Evolutionary conservation across 176 grass and related monocot genomes (phyloP).

Genomic region (Elymus sibiricus): DNA sequence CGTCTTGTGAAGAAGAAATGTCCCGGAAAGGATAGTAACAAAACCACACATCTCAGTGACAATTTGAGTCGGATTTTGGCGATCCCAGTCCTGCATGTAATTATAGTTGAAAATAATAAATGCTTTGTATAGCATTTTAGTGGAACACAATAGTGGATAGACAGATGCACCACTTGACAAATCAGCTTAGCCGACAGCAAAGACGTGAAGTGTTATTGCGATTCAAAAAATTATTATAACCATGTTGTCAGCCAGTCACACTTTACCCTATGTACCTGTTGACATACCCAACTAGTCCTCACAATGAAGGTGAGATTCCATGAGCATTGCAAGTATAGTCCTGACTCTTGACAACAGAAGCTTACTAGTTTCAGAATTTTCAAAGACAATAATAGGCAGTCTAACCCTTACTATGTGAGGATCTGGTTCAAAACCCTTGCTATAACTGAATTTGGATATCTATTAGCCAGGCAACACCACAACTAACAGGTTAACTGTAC

Average conservation of each 20-base stretch:
- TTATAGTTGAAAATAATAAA: constrained; percentile 3
- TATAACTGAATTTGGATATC: not conserved
- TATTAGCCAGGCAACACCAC: not conserved
- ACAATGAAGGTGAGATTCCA: not conserved
- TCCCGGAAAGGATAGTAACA: constrained; percentile 95
- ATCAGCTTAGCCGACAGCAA: not conserved
- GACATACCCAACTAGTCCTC: not conserved
- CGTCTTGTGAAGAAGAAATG: constrained; percentile 98
- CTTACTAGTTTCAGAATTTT: not conserved
- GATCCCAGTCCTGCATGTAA: constrained; percentile 87
- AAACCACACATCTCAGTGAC: constrained; percentile 99
- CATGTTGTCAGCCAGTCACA: not conserved
- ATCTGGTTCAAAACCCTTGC: not conserved
- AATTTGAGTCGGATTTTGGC: constrained; percentile 84
- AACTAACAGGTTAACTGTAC: not conserved
- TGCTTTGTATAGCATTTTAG: not conserved
- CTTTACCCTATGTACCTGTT: not conserved
- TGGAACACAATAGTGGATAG: not conserved
- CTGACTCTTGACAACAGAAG: not conserved
- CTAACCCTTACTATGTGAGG: not conserved
- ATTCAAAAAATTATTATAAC: not conserved
- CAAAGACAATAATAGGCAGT: not conserved
- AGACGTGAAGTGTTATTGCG: not conserved
- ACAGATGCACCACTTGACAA: not conserved
- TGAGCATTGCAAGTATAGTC: not conserved